Percentiles rank a stretch among this genome's conserved stretches.
These are phyloP conservation scores for Agrocybe pediades DNA, from an alignment of 768 basidiomycete genomes.

Conservation along the genomic window DNA sequence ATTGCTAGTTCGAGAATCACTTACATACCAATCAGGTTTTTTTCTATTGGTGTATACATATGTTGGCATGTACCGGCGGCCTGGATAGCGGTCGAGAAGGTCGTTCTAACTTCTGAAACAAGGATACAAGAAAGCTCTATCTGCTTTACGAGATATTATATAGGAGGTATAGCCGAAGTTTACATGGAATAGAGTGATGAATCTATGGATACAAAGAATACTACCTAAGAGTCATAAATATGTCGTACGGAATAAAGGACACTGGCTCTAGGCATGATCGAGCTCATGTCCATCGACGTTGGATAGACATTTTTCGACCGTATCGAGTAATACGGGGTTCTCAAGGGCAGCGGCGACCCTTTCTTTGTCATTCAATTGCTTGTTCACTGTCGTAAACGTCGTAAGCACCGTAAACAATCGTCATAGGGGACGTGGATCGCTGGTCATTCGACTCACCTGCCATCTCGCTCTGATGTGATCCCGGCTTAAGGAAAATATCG, in stretches of 20 bases:
- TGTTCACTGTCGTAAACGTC: constrained; percentile 73
- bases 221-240: not conserved
- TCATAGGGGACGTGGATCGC: not conserved
- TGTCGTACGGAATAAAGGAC: constrained; percentile 1
- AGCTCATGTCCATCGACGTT: constrained; percentile 26
- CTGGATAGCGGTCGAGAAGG: not conserved
- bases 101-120: not conserved
- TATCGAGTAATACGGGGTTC: constrained; percentile 82
- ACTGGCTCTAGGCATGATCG: constrained; percentile 4
- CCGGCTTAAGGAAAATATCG: constrained; percentile 90
- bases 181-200: not conserved
- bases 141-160: not conserved
- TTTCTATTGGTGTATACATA: too few relatives aligned
- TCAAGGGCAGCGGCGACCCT: constrained; percentile 96
- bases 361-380: constrained; percentile 99
- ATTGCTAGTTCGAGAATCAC: too few relatives aligned
- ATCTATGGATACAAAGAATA: constrained; percentile 13
- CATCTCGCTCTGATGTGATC: constrained; percentile 94
- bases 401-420: too few relatives aligned
- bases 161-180: too few relatives aligned
- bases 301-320: constrained; percentile 71
- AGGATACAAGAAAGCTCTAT: not conserved
- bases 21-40: too few relatives aligned
- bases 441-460: constrained; percentile 56
- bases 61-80: not conserved